phyloP scores from a whole-genome alignment of 2,329 filamentous ascomycete genomes.

The Calonectria pseudoturangicola region DNA sequence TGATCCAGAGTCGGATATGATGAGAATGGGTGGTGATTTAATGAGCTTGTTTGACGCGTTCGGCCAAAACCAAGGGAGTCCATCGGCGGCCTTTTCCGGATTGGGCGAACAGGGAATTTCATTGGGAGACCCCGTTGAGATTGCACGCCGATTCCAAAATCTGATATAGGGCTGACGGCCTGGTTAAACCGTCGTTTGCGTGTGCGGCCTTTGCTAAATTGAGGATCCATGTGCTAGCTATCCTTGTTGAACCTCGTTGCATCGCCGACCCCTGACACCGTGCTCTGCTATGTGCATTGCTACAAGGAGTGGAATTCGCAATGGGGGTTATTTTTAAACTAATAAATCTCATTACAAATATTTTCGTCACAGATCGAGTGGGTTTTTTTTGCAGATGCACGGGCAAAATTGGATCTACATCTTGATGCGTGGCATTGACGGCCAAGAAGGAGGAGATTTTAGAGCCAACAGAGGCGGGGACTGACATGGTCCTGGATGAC shows the following conservation, averaged over 20 bases:
- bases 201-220: neutral
- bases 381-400: conserved; percentile 1
- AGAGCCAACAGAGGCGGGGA: neutral
- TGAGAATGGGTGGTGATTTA: conserved; percentile 59
- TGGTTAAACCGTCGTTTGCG: too few species aligned
- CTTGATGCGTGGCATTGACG: conserved; percentile 2
- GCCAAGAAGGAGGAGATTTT: neutral
- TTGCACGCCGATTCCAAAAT: conserved; percentile 58
- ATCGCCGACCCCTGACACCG: neutral
- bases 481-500: too few species aligned
- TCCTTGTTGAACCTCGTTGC: neutral
- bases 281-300: neutral
- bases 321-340: neutral
- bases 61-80: conserved; percentile 54
- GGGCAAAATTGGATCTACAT: neutral
- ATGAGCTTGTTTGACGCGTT: conserved; percentile 61
- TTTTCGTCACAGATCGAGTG: neutral
- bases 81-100: conserved; percentile 35
- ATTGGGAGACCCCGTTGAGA: conserved; percentile 48
- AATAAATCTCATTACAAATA: conserved; percentile 4
- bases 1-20: conserved; percentile 56
- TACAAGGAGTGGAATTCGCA: neutral
- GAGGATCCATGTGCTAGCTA: neutral
- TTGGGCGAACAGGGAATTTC: conserved; percentile 42
- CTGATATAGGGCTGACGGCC: conserved; percentile 46